Percentiles rank a stretch among this genome's conserved stretches.
These are phyloP conservation scores for Mycena citricolor DNA, from an alignment of 1,284 basidiomycete species.

Conservation along the genomic window DNA sequence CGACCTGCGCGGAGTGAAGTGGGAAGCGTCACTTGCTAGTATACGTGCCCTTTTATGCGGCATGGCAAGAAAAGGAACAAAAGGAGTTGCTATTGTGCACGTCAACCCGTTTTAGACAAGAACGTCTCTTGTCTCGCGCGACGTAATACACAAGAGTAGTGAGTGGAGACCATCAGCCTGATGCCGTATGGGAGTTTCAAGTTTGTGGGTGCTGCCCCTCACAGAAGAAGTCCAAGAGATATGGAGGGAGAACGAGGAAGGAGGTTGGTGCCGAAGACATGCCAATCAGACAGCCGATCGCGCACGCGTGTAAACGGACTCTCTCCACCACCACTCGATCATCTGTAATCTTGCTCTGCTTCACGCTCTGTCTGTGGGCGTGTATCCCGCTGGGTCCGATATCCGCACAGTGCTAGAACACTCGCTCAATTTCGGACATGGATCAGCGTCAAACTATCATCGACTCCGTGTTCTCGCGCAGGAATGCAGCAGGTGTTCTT, in stretches of 20 bases:
- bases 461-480: constrained; percentile 77
- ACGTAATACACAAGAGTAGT: constrained; percentile 3
- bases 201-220: too few relatives aligned
- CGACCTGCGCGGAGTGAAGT: constrained; percentile 33
- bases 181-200: too few relatives aligned
- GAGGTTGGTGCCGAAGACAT: not conserved
- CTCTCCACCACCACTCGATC: too few relatives aligned
- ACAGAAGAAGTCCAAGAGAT: too few relatives aligned
- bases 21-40: constrained; percentile 26
- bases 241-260: too few relatives aligned
- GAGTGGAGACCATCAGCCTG: constrained; percentile 6
- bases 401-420: too few relatives aligned
- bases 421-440: too few relatives aligned
- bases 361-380: too few relatives aligned
- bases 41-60: constrained; percentile 16
- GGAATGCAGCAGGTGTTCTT: constrained; percentile 57
- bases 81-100: constrained; percentile 17
- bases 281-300: too few relatives aligned
- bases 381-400: too few relatives aligned
- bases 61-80: constrained; percentile 11
- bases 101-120: constrained; percentile 7
- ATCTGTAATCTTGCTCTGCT: too few relatives aligned
- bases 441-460: constrained; percentile 74
- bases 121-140: not conserved
- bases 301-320: too few relatives aligned